phyloP scores from a whole-genome alignment of 1,284 basidiomycete genomes.

The Rhodotorula sp. region DNA sequence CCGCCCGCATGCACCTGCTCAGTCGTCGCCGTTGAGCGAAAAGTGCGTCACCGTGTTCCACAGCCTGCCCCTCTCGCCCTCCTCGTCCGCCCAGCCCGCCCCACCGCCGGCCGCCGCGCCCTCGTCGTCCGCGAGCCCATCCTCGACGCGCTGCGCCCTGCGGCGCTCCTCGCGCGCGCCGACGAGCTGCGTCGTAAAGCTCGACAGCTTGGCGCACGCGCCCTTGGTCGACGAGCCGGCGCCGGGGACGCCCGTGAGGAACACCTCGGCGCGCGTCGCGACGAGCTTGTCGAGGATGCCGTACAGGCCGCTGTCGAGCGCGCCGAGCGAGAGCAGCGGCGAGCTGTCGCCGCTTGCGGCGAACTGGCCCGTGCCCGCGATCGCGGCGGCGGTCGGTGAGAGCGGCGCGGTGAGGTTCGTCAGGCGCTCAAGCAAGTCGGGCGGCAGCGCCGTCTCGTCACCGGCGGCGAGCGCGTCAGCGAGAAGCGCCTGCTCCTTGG shows the following conservation, averaged over 20 bases:
- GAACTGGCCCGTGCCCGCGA: neutral
- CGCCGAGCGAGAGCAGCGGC: constrained; percentile 15
- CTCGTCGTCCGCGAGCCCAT: neutral
- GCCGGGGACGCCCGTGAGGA: constrained; percentile 43
- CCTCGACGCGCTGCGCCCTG: neutral
- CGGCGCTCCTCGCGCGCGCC: constrained; percentile 23
- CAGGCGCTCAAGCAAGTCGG: neutral
- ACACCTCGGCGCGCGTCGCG: constrained; percentile 43
- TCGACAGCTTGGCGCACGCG: constrained; percentile 45
- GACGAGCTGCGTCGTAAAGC: constrained; percentile 47
- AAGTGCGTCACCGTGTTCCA: constrained; percentile 41
- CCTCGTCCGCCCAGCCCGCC: neutral
- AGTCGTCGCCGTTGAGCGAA: constrained; percentile 9
- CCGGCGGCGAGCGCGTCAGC: neutral
- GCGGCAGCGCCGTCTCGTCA: neutral
- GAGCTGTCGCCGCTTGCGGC: neutral
- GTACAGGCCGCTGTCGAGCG: constrained; percentile 45
- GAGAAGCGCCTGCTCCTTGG: constrained; percentile 39
- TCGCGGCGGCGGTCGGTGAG: neutral
- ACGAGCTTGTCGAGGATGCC: constrained; percentile 48
- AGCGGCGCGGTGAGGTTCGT: constrained; percentile 4
- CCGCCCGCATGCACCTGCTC: constrained; percentile 15
- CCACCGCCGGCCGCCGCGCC: too few relatives aligned
- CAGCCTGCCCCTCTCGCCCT: constrained; percentile 5
- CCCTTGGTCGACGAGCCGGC: constrained; percentile 21